Base-by-base conservation (phyloP, 2,329 filamentous ascomycete genomes). In the Decorospora gaudefroyi region DNA sequence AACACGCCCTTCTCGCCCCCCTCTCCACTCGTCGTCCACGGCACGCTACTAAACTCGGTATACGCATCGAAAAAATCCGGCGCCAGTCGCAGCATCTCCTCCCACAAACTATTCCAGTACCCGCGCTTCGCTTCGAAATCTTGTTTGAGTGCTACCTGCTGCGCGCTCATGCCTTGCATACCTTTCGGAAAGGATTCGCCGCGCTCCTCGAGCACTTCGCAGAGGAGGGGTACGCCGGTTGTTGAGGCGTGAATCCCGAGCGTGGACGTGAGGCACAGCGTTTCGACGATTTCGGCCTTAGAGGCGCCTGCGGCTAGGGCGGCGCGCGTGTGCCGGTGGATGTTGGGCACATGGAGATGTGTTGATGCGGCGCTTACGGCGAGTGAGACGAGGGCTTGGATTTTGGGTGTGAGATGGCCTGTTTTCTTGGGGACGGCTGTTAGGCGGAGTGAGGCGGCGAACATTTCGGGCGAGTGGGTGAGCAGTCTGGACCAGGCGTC, bases 41-140 rank as follows among this genome's bases (percentile, higher is more conserved):
- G 74, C 26, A 77, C 64, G 13, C 65, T 66, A 7, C 72, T 74
- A 49, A 77, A 76, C 23, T 76, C 72, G 15, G 73, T 55, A 53
- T 77, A 78, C 0, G 71, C 74, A 30, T 67, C 72, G 56, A 78
- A 77, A 55, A 78, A 77, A 34, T 77, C 72, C 0, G 74, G 74
- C 41, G 74, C 71, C 6, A 77, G 59, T 19, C 68, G 54, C 17
- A 76, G 40, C 27, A 76, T 73, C 13, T 73, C 70, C 15, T 76
- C 72, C 73, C 73, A 76, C 46, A 74, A 72, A 0, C 47, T 56
- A 45, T 74, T 72, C 74, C 74, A 78, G 51, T 76, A 78, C 0
- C 75, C 74, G 18, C 75, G 59, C 48, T 76, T 74, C 44, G 64
- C 52, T 6, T 68, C 71, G 49, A 78, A 78, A 11, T 76, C 71